These are phyloP conservation scores for Yamadazyma nakazawae DNA, from an alignment of 805 yeast genomes.

Conservation along the genomic window DNA sequence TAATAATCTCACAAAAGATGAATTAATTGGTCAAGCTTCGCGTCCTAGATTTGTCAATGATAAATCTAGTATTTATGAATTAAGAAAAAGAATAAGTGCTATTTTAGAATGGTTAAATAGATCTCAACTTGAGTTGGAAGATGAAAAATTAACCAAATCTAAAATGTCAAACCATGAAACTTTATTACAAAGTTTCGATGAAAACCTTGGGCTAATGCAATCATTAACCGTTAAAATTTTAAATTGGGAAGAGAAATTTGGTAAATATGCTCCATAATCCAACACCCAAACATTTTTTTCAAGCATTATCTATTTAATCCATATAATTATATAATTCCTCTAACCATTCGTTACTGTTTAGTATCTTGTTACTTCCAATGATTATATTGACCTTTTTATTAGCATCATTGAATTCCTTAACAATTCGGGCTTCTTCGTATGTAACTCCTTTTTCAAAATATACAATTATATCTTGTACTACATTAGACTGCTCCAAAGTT, in stretches of 20 bases:
- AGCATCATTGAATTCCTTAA: slow-evolving; percentile 55
- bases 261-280: slow-evolving; percentile 40
- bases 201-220: slow-evolving; percentile 67
- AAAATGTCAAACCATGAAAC: slow-evolving; percentile 44
- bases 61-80: slow-evolving; percentile 71
- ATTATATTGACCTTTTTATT: slow-evolving; percentile 60
- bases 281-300: neutral
- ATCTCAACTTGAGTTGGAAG: slow-evolving; percentile 77
- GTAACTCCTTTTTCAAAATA: slow-evolving; percentile 87
- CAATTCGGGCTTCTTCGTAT: slow-evolving; percentile 84
- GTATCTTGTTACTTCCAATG: slow-evolving; percentile 63
- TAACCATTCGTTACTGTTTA: slow-evolving; percentile 37
- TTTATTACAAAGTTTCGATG: slow-evolving; percentile 47
- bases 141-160: slow-evolving; percentile 60
- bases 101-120: slow-evolving; percentile 88
- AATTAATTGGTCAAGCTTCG: slow-evolving; percentile 64
- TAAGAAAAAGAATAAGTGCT: slow-evolving; percentile 84
- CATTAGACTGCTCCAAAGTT: slow-evolving; percentile 10
- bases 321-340: slow-evolving; percentile 29
- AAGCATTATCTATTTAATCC: slow-evolving; percentile 12
- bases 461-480: slow-evolving; percentile 55
- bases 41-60: slow-evolving; percentile 82
- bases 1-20: slow-evolving; percentile 29
- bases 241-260: slow-evolving; percentile 76
- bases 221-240: slow-evolving; percentile 65